Percentiles rank a stretch among this genome's conserved stretches.
These are phyloP conservation scores for Skeletonema costatum DNA, from an alignment of 108 stramenopile species.

Conservation along the genomic window DNA sequence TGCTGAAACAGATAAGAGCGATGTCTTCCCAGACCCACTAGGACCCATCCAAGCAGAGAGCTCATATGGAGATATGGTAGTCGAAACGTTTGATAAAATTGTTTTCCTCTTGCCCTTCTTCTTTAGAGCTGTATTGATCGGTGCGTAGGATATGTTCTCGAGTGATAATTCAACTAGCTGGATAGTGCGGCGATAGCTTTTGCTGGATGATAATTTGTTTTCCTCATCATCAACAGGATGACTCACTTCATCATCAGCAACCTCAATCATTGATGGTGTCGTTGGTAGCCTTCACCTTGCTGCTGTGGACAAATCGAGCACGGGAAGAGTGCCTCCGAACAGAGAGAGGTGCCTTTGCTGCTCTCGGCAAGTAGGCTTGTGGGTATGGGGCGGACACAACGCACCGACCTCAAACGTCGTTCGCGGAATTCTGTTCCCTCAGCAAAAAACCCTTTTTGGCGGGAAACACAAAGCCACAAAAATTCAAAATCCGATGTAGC, in stretches of 20 bases:
- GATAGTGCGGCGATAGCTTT: constrained; percentile 13
- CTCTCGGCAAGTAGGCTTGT: too few relatives aligned
- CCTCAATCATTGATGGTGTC: too few relatives aligned
- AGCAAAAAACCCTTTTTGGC: too few relatives aligned
- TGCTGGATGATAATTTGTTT: background rate
- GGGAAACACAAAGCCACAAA: too few relatives aligned
- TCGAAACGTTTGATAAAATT: constrained; percentile 63
- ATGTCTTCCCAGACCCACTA: constrained; percentile 73
- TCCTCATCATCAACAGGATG: background rate
- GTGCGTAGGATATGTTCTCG: constrained; percentile 68
- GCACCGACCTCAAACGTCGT: too few relatives aligned
- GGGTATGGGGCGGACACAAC: too few relatives aligned
- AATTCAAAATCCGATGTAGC: too few relatives aligned
- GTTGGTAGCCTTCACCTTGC: too few relatives aligned
- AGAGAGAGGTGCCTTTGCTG: too few relatives aligned
- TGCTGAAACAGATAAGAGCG: constrained; percentile 65
- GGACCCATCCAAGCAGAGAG: constrained; percentile 87
- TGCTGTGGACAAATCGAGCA: too few relatives aligned
- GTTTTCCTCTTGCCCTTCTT: background rate
- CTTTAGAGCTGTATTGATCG: constrained; percentile 28
- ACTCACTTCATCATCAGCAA: background rate
- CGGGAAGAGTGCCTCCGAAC: too few relatives aligned
- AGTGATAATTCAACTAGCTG: constrained; percentile 59
- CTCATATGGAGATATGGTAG: constrained; percentile 60
- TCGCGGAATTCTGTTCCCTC: too few relatives aligned